Conservation (phyloP, 805 yeast species). For the Barnettozyma siamensis region DNA sequence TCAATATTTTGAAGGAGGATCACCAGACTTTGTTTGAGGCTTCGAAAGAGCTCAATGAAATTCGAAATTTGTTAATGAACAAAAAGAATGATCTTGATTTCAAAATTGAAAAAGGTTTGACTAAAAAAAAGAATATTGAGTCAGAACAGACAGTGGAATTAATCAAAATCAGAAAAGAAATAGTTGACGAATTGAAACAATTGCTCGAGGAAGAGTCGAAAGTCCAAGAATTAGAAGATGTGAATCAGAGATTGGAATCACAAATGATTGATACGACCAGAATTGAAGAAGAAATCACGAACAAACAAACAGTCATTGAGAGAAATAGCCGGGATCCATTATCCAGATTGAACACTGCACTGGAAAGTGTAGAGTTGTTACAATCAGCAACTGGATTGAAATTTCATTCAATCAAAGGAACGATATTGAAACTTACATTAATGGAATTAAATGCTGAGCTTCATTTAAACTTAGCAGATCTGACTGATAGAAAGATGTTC, state of each 20-base stretch:
- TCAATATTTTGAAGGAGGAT: constrained; percentile 12
- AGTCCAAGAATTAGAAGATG: constrained; percentile 2
- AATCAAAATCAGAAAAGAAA: constrained; percentile 8
- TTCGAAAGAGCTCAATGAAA: constrained; percentile 3
- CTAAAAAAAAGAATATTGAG: constrained; percentile 9
- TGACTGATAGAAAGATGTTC: not conserved
- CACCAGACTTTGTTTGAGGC: not conserved
- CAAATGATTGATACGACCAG: constrained; percentile 14
- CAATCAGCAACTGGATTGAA: constrained; percentile 14
- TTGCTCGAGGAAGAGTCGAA: constrained; percentile 7
- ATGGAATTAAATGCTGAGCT: constrained; percentile 8
- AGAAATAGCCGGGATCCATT: constrained; percentile 20
- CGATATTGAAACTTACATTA: constrained; percentile 6
- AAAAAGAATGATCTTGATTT: not conserved
- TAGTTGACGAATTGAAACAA: constrained; percentile 7
- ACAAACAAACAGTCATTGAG: constrained; percentile 11
- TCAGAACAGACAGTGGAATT: constrained; percentile 16
- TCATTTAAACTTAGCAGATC: constrained; percentile 8
- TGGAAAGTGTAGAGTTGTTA: constrained; percentile 9
- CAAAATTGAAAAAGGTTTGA: constrained; percentile 1
- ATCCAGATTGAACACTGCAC: constrained; percentile 9
- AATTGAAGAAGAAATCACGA: constrained; percentile 15
- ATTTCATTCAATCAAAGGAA: constrained; percentile 11
- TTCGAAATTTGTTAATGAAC: constrained; percentile 3
- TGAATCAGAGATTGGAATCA: constrained; percentile 8